These are phyloP conservation scores for Paecilomyces formosus DNA, from an alignment of 2,329 filamentous ascomycete genomes.

Conservation along the genomic window DNA sequence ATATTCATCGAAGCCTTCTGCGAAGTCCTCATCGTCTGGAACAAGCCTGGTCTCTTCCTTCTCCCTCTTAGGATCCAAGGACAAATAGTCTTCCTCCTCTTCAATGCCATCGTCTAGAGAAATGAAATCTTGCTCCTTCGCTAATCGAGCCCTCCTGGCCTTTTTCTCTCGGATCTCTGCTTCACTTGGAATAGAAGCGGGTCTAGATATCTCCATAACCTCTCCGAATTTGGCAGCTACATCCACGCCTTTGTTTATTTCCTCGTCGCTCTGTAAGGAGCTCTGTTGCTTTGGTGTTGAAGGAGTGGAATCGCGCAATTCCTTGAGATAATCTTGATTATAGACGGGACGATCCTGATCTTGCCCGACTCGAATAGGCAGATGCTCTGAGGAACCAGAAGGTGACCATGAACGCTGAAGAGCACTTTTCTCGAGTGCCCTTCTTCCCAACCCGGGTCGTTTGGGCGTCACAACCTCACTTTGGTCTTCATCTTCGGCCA, in stretches of 20 bases:
- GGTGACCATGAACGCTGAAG: conserved; percentile 47
- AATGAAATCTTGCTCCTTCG: conserved; percentile 55
- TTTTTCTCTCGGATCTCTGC: conserved; percentile 88
- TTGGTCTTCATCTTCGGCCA: conserved; percentile 48
- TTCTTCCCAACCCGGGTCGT: conserved; percentile 50
- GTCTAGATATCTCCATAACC: conserved; percentile 22
- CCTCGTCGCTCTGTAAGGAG: conserved; percentile 18
- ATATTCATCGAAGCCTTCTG: conserved; percentile 88
- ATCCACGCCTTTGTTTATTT: conserved; percentile 50
- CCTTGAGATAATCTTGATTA: conserved; percentile 76
- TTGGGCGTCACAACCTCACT: conserved; percentile 54
- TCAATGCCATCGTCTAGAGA: conserved; percentile 26
- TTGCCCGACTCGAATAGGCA: conserved; percentile 52
- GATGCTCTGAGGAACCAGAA: conserved; percentile 39
- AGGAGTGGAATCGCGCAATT: conserved; percentile 78
- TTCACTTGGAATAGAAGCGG: conserved; percentile 62
- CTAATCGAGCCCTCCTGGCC: conserved; percentile 73
- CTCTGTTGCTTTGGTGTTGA: conserved; percentile 61
- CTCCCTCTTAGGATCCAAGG: conserved; percentile 48
- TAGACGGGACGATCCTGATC: conserved; percentile 71
- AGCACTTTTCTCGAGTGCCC: conserved; percentile 61
- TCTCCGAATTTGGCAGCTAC: conserved; percentile 44
- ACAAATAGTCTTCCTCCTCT: conserved; percentile 36
- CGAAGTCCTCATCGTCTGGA: conserved; percentile 82
- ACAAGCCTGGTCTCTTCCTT: conserved; percentile 68